phyloP scores from a whole-genome alignment of 768 basidiomycete species.

The Suillus ampliporus region DNA sequence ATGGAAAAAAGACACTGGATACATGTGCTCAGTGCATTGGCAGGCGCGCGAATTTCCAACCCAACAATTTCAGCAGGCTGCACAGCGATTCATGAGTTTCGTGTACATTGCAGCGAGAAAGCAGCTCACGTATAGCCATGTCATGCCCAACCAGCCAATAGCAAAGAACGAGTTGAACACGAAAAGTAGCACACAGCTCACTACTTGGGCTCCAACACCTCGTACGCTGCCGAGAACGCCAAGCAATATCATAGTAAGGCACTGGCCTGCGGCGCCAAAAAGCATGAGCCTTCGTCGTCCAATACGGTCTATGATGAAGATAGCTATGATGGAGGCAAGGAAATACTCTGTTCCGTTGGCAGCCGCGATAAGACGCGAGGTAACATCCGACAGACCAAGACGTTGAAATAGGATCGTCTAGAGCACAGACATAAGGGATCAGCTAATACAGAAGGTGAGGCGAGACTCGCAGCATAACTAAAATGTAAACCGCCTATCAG shows the following conservation, averaged over 20 bases:
- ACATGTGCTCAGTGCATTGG: constrained; percentile 66
- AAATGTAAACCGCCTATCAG: not conserved
- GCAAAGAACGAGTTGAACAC: constrained; percentile 79
- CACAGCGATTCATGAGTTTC: not conserved
- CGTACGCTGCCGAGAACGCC: constrained; percentile 61
- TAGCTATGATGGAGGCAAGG: constrained; percentile 72
- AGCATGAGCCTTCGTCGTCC: constrained; percentile 77
- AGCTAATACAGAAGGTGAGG: not conserved
- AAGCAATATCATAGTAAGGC: constrained; percentile 61
- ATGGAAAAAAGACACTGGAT: not conserved
- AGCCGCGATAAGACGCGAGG: constrained; percentile 66
- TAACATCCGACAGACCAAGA: constrained; percentile 61
- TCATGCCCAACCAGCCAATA: constrained; percentile 73
- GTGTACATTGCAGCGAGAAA: not conserved
- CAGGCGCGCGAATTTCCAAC: constrained; percentile 63
- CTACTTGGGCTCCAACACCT: constrained; percentile 52
- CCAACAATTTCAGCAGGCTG: constrained; percentile 72
- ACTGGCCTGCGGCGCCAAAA: constrained; percentile 67
- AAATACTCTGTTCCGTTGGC: constrained; percentile 77
- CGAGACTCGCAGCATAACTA: constrained; percentile 38
- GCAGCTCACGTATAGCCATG: constrained; percentile 64
- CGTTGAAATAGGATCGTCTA: constrained; percentile 61
- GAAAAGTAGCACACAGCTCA: constrained; percentile 62
- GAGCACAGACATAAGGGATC: not conserved
- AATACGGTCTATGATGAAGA: constrained; percentile 72